phyloP scores from a whole-genome alignment of 164 flowering plant genomes.

The Magnolia officinalis region DNA sequence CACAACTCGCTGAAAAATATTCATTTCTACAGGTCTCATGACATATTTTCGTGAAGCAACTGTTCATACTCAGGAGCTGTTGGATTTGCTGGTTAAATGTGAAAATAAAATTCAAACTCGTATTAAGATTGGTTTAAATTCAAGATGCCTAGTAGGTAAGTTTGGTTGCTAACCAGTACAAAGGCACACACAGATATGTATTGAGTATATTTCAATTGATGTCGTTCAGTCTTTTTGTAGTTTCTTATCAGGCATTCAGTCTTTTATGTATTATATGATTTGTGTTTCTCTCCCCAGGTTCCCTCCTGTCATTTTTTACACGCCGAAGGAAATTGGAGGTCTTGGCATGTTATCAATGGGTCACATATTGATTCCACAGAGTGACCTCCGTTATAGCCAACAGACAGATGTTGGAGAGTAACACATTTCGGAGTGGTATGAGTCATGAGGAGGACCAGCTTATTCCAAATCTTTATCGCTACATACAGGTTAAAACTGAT shows the following conservation, averaged over 20 bases:
- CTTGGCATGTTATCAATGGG: conserved; percentile 99
- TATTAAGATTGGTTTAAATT: conserved; percentile 94
- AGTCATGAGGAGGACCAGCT: conserved; percentile 99
- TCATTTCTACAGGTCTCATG: conserved; percentile 67
- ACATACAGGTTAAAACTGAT: conserved; percentile 63
- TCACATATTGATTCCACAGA: conserved; percentile 97
- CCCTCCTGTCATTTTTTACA: conserved; percentile 98
- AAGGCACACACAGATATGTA: not conserved
- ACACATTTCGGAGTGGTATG: conserved; percentile 99
- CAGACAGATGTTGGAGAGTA: conserved; percentile 99
- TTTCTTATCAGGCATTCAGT: not conserved
- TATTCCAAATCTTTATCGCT: conserved; percentile 97
- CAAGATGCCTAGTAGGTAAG: conserved; percentile 98
- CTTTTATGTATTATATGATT: not conserved
- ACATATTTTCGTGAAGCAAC: conserved; percentile 99
- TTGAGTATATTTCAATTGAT: not conserved
- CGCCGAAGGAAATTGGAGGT: conserved; percentile 99
- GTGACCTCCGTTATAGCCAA: conserved; percentile 95
- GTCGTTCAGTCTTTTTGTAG: not conserved
- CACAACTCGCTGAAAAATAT: conserved; percentile 9
- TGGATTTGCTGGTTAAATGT: conserved; percentile 96
- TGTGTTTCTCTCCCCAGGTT: conserved; percentile 42
- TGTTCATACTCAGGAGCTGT: conserved; percentile 95
- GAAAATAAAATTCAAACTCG: conserved; percentile 98
- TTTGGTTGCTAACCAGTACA: not conserved